Percentiles rank a stretch among this genome's conserved stretches.
These are phyloP conservation scores for Plectosphaerella sp. DNA, from an alignment of 2,329 filamentous ascomycete genomes.

Conservation along the genomic window DNA sequence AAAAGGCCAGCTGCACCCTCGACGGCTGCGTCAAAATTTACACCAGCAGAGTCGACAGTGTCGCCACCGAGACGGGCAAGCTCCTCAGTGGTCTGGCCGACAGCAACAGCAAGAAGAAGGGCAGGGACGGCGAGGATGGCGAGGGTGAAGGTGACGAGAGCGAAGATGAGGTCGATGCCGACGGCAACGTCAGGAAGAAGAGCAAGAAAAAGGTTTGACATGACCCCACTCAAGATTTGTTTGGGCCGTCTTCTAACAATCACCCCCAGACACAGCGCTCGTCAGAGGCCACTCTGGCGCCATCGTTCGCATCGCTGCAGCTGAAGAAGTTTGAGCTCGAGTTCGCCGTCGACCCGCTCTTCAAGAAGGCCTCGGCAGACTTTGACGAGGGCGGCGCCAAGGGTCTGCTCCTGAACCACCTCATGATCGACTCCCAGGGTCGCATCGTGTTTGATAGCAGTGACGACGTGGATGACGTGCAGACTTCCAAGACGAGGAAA, in stretches of 20 bases:
- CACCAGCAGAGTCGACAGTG: slow-evolving; percentile 95
- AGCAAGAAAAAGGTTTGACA: slow-evolving; percentile 67
- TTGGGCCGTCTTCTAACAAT: not conserved
- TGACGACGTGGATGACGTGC: slow-evolving; percentile 66
- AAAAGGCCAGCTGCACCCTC: slow-evolving; percentile 94
- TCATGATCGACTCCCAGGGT: slow-evolving; percentile 90
- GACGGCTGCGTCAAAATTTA: slow-evolving; percentile 99
- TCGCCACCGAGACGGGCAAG: slow-evolving; percentile 95
- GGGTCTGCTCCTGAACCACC: slow-evolving; percentile 87
- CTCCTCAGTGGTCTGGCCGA: slow-evolving; percentile 90
- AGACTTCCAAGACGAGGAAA: slow-evolving; percentile 30
- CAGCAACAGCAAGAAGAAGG: slow-evolving; percentile 71
- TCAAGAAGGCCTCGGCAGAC: slow-evolving; percentile 97
- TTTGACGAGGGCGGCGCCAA: slow-evolving; percentile 98
- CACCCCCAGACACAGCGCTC: slow-evolving; percentile 58
- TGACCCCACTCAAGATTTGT: slow-evolving; percentile 12
- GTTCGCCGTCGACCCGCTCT: slow-evolving; percentile 94
- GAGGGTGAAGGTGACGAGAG: slow-evolving; percentile 59
- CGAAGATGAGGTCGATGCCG: slow-evolving; percentile 58
- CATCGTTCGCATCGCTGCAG: slow-evolving; percentile 82
- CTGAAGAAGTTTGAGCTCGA: slow-evolving; percentile 98
- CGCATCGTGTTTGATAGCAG: slow-evolving; percentile 98
- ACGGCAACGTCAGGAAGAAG: slow-evolving; percentile 57
- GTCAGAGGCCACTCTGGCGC: slow-evolving; percentile 88
- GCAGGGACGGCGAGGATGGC: slow-evolving; percentile 57